Base-by-base conservation (phyloP, 2,329 filamentous ascomycete species). In the Huntiella savannae region DNA sequence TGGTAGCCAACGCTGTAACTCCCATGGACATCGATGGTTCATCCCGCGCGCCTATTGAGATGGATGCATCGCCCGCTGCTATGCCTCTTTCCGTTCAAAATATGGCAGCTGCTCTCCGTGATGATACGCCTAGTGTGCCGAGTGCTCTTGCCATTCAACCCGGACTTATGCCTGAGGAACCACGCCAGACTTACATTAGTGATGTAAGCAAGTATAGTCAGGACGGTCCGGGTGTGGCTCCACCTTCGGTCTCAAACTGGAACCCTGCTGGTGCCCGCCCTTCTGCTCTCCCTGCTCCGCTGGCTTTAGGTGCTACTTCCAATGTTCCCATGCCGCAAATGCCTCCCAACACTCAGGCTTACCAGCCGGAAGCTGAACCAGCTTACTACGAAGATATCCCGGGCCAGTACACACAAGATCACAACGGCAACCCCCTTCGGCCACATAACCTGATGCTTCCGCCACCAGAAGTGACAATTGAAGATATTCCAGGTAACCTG, bases 331-430 rank as follows among this genome's bases (percentile, higher is more conserved):
- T 32, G n/a, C 40, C 40, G 8, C 7, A 15, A 12, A 34, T 43
- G 28, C 32, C 40, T 10, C 40, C 35, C 17, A 35, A 49, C n/a
- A 43, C 38, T 22, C 11, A 43, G n/a, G 34, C 15, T 33, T 19
- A 35, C 19, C 16, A 19, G 8, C 54, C 53, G 5, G 57, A 54
- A 15, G 51, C 54, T 50, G 59, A 52, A 42, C 63, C 56, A 54
- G 63, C 71, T 51, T 96, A 96, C 62, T 93, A 92, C 57, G 91
- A 96, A 67, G 88, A 96, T 59, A 76, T 94, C 10, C 86, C 94
- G 53, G 86, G 88, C 39, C 82, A 78, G 48, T 96, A 95, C 56
- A 81, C 77, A 53, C 55, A 8, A 33, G 45, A 53, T 50, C 50
- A 58, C 50, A 48, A 55, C 41, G 49, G 58, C 17, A 16, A 33